Percentiles rank a stretch among this genome's conserved stretches.
Conservation (phyloP, 2,329 filamentous ascomycete genomes). For the Phaeosphaeriaceae sp. region DNA sequence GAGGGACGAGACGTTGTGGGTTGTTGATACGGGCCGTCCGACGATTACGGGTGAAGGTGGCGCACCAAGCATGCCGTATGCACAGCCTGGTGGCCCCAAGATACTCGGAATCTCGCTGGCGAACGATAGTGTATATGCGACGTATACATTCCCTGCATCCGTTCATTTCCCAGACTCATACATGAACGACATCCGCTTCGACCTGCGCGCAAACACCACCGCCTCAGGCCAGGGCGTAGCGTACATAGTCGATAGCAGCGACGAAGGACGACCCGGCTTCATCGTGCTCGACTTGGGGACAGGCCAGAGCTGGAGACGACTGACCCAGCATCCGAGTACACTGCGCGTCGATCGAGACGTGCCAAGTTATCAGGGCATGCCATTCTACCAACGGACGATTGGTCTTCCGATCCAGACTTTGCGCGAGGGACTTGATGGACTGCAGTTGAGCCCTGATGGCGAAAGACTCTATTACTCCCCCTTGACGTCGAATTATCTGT, state of each 20-base stretch:
- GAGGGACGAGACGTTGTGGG: slow-evolving; percentile 50
- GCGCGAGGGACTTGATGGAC: slow-evolving; percentile 57
- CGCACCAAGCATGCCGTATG: slow-evolving; percentile 43
- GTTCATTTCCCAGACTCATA: slow-evolving; percentile 58
- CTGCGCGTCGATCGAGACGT: slow-evolving; percentile 51
- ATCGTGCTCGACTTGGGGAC: slow-evolving; percentile 59
- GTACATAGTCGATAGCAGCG: slow-evolving; percentile 61
- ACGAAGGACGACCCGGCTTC: slow-evolving; percentile 57
- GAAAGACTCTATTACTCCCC: slow-evolving; percentile 55
- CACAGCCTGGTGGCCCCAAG: slow-evolving; percentile 55
- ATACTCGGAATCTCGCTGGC: slow-evolving; percentile 57
- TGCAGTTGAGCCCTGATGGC: slow-evolving; percentile 57
- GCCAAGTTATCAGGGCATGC: slow-evolving; percentile 54
- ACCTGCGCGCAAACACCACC: slow-evolving; percentile 53
- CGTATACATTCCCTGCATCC: slow-evolving; percentile 55
- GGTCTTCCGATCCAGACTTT: slow-evolving; percentile 45
- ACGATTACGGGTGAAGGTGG: slow-evolving; percentile 41
- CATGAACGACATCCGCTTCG: slow-evolving; percentile 62
- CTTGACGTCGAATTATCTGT: slow-evolving; percentile 53
- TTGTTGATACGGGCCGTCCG: slow-evolving; percentile 58
- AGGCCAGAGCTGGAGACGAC: slow-evolving; percentile 58
- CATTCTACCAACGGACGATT: slow-evolving; percentile 49
- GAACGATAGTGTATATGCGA: slow-evolving; percentile 56
- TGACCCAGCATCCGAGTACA: slow-evolving; percentile 49
- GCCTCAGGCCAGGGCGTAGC: slow-evolving; percentile 55